Base-by-base conservation (phyloP, 352 stramenopile species). In the Phytophthora sojae region DNA sequence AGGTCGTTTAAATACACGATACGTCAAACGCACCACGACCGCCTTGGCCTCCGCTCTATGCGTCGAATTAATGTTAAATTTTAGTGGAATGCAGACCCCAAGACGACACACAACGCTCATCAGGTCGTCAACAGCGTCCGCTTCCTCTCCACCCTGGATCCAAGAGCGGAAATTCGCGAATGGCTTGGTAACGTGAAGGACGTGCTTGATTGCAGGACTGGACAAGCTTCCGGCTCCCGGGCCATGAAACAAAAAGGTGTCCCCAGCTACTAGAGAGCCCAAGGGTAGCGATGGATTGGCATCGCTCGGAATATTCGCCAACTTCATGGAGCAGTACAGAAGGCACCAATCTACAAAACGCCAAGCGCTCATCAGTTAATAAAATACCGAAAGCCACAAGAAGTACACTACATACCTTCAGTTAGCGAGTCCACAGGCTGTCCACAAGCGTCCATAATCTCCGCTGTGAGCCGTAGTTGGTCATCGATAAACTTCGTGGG, bases 151-250 rank as follows among this genome's bases (percentile, higher is more conserved):
- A 1, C 52, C 32, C 47, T 89, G 77, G 51, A 87, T 67, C 87
- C 87, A 94, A 12, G 85, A 88, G 3, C 81, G 80, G 50, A 93
- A 86, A 65, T 86, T 85, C 6, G 84, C 64, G 53, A 94, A 93
- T 26, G 69, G 61, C 21, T 81, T 74, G 0, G 87, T 94, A 21
- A 89, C 68, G n/a, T 80, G 74, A 3, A 94, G 54, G 44, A 75
- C 55, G 19, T 58, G 49, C 4, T 61, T 45, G 7, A 12, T 15
- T 8, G 21, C 45, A 12, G 14, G 29, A 6, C 35, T 15, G 3
- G 58, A 9, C 1, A 66, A 17, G 4, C 67, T 54, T 19, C 12
- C n/a, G 4, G 26, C 21, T 3, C 57, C 51, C 30, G 39, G 52
- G 30, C 62, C 52, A 57, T 26, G 60, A 51, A 74, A 79, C 44